Base-by-base conservation (phyloP, 495 filamentous ascomycete species). In the Cladorrhinum samala region DNA sequence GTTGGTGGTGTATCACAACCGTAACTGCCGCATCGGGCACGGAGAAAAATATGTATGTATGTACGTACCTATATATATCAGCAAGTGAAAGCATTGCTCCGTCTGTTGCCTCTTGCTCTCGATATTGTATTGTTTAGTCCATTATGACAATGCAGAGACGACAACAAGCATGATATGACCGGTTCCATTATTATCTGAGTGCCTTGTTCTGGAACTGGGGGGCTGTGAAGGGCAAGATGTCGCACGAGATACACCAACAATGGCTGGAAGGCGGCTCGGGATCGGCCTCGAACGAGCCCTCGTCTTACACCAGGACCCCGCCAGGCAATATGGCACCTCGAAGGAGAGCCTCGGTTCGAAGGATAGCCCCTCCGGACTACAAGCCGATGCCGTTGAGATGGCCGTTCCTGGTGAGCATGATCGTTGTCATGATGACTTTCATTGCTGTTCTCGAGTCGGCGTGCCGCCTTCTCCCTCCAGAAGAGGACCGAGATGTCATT, bases 331-430 rank as follows among this genome's bases (percentile, higher is more conserved):
- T 45, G 42, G 42, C 20, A 8, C 42, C 42, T 4, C 42, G 20
- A 9, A 45, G 42, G 17, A 45, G 14, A 21, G 42, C 42, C 7
- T 45, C 42, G 7, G 16, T 45, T 13, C 42, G 42, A 13, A 17
- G 42, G 11, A 45, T 24, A 17, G 4, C 42, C 25, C 52, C 37
- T 13, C 63, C 63, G 24, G 63, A 70, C 52, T 72, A 72, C 52
- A 63, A 59, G 45, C 69, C 69, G 8, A 38, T 54, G n/a, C 57
- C 67, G 8, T 44, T 72, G 50, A 58, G 63, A 59, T 68, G 69
- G 65, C 54, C 59, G 18, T 72, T 70, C 57, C 52, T 72, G n/a
- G 37, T 43, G 0, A 36, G 9, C 27, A 42, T 67, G 37, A 41
- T 61, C 18, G 20, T 56, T 6, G 46, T 56, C 30, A 40, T 70